phyloP scores from a whole-genome alignment of 768 basidiomycete genomes.

The Rhizopogon roseolus region DNA sequence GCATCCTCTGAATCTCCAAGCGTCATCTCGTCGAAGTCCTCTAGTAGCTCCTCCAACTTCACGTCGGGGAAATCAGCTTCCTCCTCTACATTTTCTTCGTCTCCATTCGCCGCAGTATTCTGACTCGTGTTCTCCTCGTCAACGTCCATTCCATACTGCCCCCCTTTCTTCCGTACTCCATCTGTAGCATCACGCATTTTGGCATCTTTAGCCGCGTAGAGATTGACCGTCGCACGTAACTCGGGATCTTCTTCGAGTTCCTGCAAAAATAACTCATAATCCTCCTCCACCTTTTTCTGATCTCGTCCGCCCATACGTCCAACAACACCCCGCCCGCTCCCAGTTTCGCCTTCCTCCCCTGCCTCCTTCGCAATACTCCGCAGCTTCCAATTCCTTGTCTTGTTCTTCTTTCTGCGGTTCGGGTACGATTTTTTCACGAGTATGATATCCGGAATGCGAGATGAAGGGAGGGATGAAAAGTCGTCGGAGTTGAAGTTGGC shows the following conservation, averaged over 20 bases:
- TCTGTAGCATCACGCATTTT: conserved; percentile 41
- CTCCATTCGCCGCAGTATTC: conserved; percentile 15
- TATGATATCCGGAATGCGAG: conserved; percentile 84
- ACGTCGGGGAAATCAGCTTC: conserved; percentile 90
- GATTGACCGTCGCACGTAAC: conserved; percentile 78
- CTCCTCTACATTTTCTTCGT: conserved; percentile 47
- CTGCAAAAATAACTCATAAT: conserved; percentile 93
- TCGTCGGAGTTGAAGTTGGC: conserved; percentile 92
- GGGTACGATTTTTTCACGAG: conserved; percentile 96
- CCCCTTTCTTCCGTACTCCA: conserved; percentile 12
- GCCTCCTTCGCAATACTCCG: conserved; percentile 90
- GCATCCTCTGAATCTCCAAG: conserved; percentile 40
- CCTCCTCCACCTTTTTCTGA: conserved; percentile 89
- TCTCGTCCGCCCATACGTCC: conserved; percentile 88
- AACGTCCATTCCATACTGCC: conserved; percentile 55
- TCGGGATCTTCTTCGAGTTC: conserved; percentile 95
- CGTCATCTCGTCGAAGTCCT: conserved; percentile 90
- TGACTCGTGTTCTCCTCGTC: conserved; percentile 39
- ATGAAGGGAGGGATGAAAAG: conserved; percentile 61
- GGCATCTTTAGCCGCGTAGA: conserved; percentile 70
- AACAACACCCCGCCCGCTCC: conserved; percentile 77
- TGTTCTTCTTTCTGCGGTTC: conserved; percentile 86
- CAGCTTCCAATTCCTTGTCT: conserved; percentile 80
- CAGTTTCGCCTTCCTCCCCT: conserved; percentile 80
- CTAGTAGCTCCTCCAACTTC: conserved; percentile 77